Evolutionary conservation across 2,329 filamentous ascomycete species (phyloP).

Genomic region (Lachnellula willkommii): DNA sequence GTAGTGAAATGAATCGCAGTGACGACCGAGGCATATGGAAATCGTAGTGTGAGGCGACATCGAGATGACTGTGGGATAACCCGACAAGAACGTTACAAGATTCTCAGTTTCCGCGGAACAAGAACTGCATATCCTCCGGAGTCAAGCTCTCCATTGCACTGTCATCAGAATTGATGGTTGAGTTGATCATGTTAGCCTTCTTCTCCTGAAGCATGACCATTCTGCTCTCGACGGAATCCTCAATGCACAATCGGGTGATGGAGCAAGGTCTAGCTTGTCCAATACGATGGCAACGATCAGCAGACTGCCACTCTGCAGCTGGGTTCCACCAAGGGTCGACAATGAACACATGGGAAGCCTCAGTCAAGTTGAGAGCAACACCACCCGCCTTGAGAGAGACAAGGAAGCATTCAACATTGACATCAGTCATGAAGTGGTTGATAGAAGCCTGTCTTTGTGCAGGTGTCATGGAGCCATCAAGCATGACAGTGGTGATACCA

Average conservation of each 20-base stretch:
- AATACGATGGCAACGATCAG: slow-evolving; percentile 90
- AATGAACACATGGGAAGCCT: slow-evolving; percentile 92
- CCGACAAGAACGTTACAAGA: not conserved
- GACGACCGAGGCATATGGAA: too few species aligned
- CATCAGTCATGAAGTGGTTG: slow-evolving; percentile 92
- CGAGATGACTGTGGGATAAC: too few species aligned
- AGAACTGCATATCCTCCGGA: slow-evolving; percentile 88
- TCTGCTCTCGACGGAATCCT: slow-evolving; percentile 92
- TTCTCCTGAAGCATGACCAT: slow-evolving; percentile 97
- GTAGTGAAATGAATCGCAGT: too few species aligned
- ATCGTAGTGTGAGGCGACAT: too few species aligned
- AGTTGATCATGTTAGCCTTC: slow-evolving; percentile 97
- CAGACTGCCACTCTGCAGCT: slow-evolving; percentile 99
- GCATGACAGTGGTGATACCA: slow-evolving; percentile 97
- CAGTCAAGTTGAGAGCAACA: slow-evolving; percentile 90
- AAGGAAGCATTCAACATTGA: slow-evolving; percentile 90
- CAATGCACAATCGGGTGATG: slow-evolving; percentile 90
- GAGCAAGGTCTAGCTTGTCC: slow-evolving; percentile 90
- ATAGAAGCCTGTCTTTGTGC: slow-evolving; percentile 90
- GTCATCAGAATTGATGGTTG: slow-evolving; percentile 91
- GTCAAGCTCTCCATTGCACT: slow-evolving; percentile 86
- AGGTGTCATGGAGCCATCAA: slow-evolving; percentile 96
- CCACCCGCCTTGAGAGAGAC: slow-evolving; percentile 95
- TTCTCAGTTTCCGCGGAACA: slow-evolving; percentile 70
- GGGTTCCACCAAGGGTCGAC: slow-evolving; percentile 99